Conservation (phyloP, 2,329 filamentous ascomycete genomes). For the Fusarium penzigii region DNA sequence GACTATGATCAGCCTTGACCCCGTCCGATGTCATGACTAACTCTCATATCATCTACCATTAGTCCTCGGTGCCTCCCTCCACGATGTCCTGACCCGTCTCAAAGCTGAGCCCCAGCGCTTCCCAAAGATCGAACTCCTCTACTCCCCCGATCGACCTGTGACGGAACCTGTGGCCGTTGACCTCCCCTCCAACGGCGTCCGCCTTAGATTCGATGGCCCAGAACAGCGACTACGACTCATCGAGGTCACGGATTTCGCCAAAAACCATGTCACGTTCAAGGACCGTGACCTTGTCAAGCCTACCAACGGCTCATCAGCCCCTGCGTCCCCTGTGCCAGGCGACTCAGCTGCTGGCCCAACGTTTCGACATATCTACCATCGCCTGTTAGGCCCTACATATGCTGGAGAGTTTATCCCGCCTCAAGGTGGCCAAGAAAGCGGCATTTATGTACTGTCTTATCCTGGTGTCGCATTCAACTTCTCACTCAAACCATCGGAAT, state of each 20-base stretch:
- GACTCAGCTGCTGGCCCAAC: constrained; percentile 60
- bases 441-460: constrained; percentile 89
- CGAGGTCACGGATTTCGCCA: constrained; percentile 87
- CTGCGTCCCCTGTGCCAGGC: constrained; percentile 33
- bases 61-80: constrained; percentile 89
- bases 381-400: constrained; percentile 90
- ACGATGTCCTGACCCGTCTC: constrained; percentile 83
- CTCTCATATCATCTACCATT: constrained; percentile 2
- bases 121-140: constrained; percentile 79
- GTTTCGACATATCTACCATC: constrained; percentile 89
- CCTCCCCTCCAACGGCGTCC: constrained; percentile 82
- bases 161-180: constrained; percentile 72
- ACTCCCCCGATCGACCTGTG: constrained; percentile 75
- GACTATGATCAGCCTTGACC: background rate
- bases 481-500: constrained; percentile 71
- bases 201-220: constrained; percentile 88
- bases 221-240: constrained; percentile 90
- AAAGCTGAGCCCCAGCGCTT: constrained; percentile 85
- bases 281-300: constrained; percentile 76
- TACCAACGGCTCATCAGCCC: constrained; percentile 40
- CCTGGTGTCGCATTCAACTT: constrained; percentile 95
- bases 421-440: constrained; percentile 53
- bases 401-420: constrained; percentile 87
- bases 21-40: background rate
- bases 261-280: constrained; percentile 79